Evolutionary conservation across 169 alveolate genomes (phyloP), one percentile per base, ranked within the genome.

Genomic region (Blepharisma undulans): DNA sequence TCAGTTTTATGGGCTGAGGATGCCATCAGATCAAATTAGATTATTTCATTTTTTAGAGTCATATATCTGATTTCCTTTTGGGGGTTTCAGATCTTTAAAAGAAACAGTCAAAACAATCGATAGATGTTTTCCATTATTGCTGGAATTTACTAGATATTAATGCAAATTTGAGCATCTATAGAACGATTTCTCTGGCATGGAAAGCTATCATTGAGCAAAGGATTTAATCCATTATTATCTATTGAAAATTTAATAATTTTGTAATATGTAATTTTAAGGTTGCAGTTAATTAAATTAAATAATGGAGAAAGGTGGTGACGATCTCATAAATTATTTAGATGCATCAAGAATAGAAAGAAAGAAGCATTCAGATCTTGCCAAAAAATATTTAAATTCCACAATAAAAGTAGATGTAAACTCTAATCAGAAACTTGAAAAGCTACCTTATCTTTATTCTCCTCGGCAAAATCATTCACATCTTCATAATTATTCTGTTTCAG

Each of bases 1-100:
- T 79, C 87, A 74, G 80, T 74, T 74, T 74, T 74, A 5, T 74
- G 80, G 0, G 80, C 80, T 3, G 80, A 74, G 33, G 48, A 25
- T 74, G 80, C 80, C 80, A 74, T 74, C 33, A 7, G 80, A 74
- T 8, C 36, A 2, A 25, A 74, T 74, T 29, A 74, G 80, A 29
- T 74, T 48, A 1, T 48, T 48, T 48, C 60, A 92, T 95, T 33
- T 76, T 87, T 80, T 92, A 79, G 21, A 89, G 16, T 48, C 66
- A 48, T 48, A 5, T 10, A 48, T 48, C 21, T 48, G 1, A 10
- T 10, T 10, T 1, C 66, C 14, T 10, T 48, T 48, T 48, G 0
- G 10, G 14, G 66, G 66, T 48, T 2, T 10, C 2, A 5, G 66
- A 5, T 48, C 66, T 48, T 48, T 8, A 12, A 48, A 48, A 48